Base-by-base conservation (phyloP, 768 basidiomycete species). In the Trametes villosa region DNA sequence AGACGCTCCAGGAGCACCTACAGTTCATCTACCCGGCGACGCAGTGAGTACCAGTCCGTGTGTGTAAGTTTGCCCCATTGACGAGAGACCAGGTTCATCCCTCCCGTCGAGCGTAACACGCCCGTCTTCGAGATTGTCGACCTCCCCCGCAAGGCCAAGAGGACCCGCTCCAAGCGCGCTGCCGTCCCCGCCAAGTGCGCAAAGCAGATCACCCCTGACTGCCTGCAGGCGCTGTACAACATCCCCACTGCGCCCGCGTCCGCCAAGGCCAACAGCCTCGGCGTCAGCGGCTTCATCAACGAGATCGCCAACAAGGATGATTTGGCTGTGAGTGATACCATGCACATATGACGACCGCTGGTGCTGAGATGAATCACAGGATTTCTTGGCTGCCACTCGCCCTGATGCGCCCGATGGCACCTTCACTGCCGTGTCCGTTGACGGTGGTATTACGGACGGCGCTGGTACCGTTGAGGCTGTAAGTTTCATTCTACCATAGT, bases 391-490 rank as follows among this genome's bases (percentile, higher is more conserved):
- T 33, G 54, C 63, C 9, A 86, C 79, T 73, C 75, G 82, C 15
- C 63, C 82, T 13, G 83, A 84, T 81, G 82, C 57, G 41, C 66
- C 63, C 11, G 53, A 56, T 13, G 67, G 66, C 18, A 63, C 57
- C 33, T 74, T 74, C 62, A 62, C 61, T 4, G 46, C 66, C 2
- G 59, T 67, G 6, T 65, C 55, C n/a, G 55, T 74, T 24, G 71
- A 74, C 52, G 67, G 67, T 9, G 74, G 74, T n/a, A 30, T 47
- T 17, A 78, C 78, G 63, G 84, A 88, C 67, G 81, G 82, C 13
- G 67, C 74, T 20, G 84, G 88, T 27, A 87, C 88, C 1, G 61
- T 57, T 4, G 90, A 92, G 68, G 88, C 88, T 4, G 79, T 86
- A 57, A 86, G 52, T 63, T 20, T 22, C 8, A 18, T 29, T 26